Evolutionary conservation across 495 filamentous ascomycete genomes (phyloP).

Genomic region (Aspergillus funiculosus): DNA sequence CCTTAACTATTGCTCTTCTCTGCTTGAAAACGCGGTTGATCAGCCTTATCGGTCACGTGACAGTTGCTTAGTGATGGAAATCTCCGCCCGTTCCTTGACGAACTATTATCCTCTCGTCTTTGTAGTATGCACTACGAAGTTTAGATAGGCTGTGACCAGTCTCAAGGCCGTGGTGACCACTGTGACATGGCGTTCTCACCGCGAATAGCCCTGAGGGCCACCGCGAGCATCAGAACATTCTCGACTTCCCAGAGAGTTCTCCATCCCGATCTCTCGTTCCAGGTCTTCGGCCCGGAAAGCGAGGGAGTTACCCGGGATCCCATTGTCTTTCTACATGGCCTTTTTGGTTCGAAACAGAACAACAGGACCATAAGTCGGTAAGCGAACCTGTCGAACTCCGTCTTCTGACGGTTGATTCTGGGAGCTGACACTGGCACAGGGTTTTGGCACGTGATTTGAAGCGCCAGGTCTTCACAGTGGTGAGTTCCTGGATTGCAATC

Average conservation of each 20-base stretch:
- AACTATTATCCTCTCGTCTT: too few species aligned
- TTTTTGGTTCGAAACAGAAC: slow-evolving; percentile 96
- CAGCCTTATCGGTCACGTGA: too few species aligned
- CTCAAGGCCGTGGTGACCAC: too few species aligned
- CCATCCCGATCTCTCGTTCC: slow-evolving; percentile 34
- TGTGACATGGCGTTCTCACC: slow-evolving; percentile 18
- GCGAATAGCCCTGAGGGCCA: slow-evolving; percentile 17
- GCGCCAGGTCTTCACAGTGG: slow-evolving; percentile 76
- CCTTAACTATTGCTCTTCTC: too few species aligned
- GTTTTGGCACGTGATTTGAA: slow-evolving; percentile 75
- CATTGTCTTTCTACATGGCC: slow-evolving; percentile 84
- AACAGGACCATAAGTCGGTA: slow-evolving; percentile 96
- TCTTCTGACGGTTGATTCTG: too few species aligned
- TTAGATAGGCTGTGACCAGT: too few species aligned
- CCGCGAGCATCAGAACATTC: slow-evolving; percentile 28
- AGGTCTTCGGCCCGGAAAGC: slow-evolving; percentile 39
- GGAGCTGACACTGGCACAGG: slow-evolving; percentile 43
- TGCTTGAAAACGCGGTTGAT: too few species aligned
- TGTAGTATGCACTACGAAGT: too few species aligned
- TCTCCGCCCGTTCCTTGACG: too few species aligned
- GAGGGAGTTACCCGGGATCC: slow-evolving; percentile 46
- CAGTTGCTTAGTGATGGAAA: too few species aligned
- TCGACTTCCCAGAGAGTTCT: slow-evolving; percentile 28
- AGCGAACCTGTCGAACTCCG: too few species aligned
- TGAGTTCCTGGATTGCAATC: too few species aligned